A percentile compares a stretch with the other conserved stretches of the same genome.
These are phyloP conservation scores for Flaveria trinervia DNA, from an alignment of 129 eudicot genomes.

Conservation along the genomic window DNA sequence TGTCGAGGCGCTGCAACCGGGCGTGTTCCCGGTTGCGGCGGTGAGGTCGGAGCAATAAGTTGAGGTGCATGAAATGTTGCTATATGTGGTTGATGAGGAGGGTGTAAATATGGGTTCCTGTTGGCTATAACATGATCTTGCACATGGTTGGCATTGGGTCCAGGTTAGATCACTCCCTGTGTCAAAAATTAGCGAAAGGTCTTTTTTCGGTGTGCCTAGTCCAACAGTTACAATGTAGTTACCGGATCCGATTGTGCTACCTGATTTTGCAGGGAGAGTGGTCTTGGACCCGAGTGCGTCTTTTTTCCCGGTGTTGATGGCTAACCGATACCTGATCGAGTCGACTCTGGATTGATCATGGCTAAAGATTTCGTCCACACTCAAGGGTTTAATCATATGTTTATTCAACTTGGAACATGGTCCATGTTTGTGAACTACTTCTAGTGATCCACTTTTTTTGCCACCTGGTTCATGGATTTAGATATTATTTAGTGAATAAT, in stretches of 20 bases:
- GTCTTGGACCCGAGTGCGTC: constrained; percentile 31
- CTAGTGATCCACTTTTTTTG: constrained; percentile 42
- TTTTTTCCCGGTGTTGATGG: not conserved
- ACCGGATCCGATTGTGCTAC: constrained; percentile 55
- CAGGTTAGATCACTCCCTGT: constrained; percentile 89
- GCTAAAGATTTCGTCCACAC: constrained; percentile 40
- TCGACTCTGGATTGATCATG: constrained; percentile 57
- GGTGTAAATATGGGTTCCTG: constrained; percentile 69
- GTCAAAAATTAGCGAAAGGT: constrained; percentile 66
- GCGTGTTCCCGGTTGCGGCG: constrained; percentile 57
- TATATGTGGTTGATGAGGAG: constrained; percentile 51
- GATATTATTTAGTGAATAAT: not conserved
- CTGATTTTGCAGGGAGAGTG: constrained; percentile 61
- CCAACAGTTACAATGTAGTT: constrained; percentile 71
- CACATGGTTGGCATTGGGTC: constrained; percentile 91
- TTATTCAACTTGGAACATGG: constrained; percentile 50
- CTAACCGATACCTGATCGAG: constrained; percentile 43
- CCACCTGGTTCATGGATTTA: constrained; percentile 36
- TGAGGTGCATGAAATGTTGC: constrained; percentile 62
- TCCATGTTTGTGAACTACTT: constrained; percentile 69
- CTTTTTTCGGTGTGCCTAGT: constrained; percentile 69
- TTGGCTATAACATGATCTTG: constrained; percentile 53
- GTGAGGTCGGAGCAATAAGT: constrained; percentile 43
- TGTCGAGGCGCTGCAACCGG: constrained; percentile 49
- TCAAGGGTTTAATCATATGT: constrained; percentile 34